These are phyloP conservation scores for Fragaria nilgerrensis DNA, from an alignment of 306 rosid genomes.

Conservation along the genomic window DNA sequence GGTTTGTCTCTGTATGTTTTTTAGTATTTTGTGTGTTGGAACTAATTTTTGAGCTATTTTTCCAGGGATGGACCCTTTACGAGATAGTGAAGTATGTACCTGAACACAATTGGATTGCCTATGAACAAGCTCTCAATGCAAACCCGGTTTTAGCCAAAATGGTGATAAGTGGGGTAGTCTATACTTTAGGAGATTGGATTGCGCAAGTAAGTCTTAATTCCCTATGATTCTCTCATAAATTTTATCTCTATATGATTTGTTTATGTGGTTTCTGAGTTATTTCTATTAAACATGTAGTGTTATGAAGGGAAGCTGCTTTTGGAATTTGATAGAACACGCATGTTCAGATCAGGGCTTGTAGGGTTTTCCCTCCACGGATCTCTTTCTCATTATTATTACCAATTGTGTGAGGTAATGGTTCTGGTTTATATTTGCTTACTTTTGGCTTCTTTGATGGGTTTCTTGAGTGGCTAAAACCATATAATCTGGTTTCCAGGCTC, in stretches of 20 bases:
- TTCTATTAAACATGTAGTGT: constrained; percentile 51
- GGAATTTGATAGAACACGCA: constrained; percentile 70
- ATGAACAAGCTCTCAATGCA: constrained; percentile 78
- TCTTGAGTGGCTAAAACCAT: constrained; percentile 33
- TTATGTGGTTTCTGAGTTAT: constrained; percentile 6
- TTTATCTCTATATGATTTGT: neutral
- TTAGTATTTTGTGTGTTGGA: neutral
- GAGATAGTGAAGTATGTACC: constrained; percentile 92
- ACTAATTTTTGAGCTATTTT: constrained; percentile 17
- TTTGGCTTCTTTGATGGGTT: constrained; percentile 22
- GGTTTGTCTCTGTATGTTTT: neutral
- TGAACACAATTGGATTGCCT: constrained; percentile 95
- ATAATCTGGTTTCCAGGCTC: constrained; percentile 45
- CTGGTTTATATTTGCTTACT: constrained; percentile 28
- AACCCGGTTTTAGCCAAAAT: constrained; percentile 93
- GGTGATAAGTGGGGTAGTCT: constrained; percentile 85
- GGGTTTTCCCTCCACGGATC: constrained; percentile 96
- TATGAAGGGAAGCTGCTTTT: constrained; percentile 84
- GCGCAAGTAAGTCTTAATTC: constrained; percentile 63
- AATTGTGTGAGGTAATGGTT: constrained; percentile 79
- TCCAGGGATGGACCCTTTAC: constrained; percentile 96
- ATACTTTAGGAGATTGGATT: constrained; percentile 92
- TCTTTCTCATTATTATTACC: constrained; percentile 97
- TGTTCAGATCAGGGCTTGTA: constrained; percentile 88
- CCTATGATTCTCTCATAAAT: constrained; percentile 9